These are phyloP conservation scores for Baorangia bicolor DNA, from an alignment of 768 basidiomycete species.

Conservation along the genomic window DNA sequence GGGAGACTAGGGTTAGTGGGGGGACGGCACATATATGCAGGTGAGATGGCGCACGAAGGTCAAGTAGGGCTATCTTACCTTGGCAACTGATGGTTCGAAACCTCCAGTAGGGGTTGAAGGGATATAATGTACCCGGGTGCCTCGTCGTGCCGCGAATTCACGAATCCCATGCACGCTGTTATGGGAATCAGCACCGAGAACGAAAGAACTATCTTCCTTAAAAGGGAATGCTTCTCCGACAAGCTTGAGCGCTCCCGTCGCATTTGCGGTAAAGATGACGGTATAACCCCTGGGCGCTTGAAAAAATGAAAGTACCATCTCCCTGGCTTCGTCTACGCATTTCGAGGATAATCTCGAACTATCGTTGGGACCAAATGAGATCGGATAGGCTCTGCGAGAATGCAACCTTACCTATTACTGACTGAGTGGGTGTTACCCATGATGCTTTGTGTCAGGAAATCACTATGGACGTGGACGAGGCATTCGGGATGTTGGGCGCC, in stretches of 20 bases:
- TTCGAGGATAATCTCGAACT: conserved; percentile 72
- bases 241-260: conserved; percentile 76
- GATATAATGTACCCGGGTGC: conserved; percentile 63
- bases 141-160: conserved; percentile 58
- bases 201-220: conserved; percentile 50
- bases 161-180: conserved; percentile 84
- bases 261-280: conserved; percentile 80
- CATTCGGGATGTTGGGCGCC: conserved; percentile 79
- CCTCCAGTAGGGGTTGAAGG: conserved; percentile 64
- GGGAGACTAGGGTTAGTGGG: not conserved
- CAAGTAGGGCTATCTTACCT: conserved; percentile 43
- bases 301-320: conserved; percentile 75
- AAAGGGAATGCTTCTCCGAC: conserved; percentile 83
- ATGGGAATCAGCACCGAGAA: conserved; percentile 77
- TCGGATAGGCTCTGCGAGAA: not conserved
- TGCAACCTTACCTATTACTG: conserved; percentile 59
- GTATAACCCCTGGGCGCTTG: conserved; percentile 73
- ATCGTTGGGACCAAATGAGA: not conserved
- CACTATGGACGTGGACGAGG: conserved; percentile 66
- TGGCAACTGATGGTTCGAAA: conserved; percentile 53
- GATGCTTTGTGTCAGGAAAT: conserved; percentile 63
- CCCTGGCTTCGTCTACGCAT: conserved; percentile 66
- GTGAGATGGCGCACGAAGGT: not conserved
- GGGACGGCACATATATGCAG: conserved; percentile 21
- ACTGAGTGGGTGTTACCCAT: conserved; percentile 86